These are phyloP conservation scores for Diaporthe ampelina DNA, from an alignment of 2,329 filamentous ascomycete genomes.

Conservation along the genomic window DNA sequence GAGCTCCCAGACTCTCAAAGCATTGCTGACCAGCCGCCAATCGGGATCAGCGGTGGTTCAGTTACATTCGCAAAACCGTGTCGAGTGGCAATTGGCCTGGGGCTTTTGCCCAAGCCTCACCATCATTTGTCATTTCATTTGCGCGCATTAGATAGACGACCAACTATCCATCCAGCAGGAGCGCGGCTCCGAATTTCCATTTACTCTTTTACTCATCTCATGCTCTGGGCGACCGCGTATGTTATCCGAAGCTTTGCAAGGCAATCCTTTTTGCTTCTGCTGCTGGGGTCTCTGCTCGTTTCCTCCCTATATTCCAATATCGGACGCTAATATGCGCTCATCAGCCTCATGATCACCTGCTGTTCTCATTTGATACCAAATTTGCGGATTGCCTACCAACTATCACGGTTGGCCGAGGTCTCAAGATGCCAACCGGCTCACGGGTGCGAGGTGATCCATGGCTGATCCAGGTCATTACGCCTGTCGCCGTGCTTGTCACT, in stretches of 20 bases:
- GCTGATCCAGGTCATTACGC: slow-evolving; percentile 23
- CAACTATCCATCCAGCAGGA: background rate
- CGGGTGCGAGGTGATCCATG: background rate
- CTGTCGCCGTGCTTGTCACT: background rate
- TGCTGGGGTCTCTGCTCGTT: background rate
- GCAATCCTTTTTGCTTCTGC: background rate
- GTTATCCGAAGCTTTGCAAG: too few species aligned
- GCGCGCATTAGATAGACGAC: background rate
- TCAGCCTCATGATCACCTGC: background rate
- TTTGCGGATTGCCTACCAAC: background rate
- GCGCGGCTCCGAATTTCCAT: too few species aligned
- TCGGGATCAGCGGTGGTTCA: background rate
- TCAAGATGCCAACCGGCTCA: slow-evolving; percentile 1
- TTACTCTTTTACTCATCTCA: background rate
- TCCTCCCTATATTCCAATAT: background rate
- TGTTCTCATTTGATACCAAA: background rate
- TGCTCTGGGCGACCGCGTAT: background rate
- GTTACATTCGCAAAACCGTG: background rate
- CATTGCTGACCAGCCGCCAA: background rate
- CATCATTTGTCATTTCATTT: background rate
- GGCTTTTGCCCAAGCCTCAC: background rate
- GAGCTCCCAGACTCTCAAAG: background rate
- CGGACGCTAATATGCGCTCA: background rate
- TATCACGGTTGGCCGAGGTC: too few species aligned
- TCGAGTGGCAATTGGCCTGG: background rate